phyloP scores from a whole-genome alignment of 768 basidiomycete genomes.

The Lactarius hatsudake region DNA sequence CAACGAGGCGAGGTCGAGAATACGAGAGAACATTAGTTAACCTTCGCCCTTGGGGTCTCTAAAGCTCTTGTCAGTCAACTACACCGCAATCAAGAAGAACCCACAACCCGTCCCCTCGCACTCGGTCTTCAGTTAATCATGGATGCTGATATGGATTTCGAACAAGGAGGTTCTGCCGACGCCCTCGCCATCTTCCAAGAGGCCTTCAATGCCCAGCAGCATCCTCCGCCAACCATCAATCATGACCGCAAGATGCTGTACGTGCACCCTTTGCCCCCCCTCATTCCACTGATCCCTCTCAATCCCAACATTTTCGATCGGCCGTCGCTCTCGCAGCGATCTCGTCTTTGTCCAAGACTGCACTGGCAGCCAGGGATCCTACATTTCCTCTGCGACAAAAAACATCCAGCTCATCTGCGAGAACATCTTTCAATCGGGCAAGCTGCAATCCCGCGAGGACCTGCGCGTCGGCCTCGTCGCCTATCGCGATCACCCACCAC shows the following conservation, averaged over 20 bases:
- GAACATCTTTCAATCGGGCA: constrained; percentile 91
- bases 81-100: constrained; percentile 10
- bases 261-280: constrained; percentile 34
- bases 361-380: constrained; percentile 87
- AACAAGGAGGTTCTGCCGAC: constrained; percentile 35
- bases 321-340: constrained; percentile 50
- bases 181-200: constrained; percentile 36
- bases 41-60: constrained; percentile 10
- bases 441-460: constrained; percentile 83
- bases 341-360: constrained; percentile 95
- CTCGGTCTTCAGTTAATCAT: constrained; percentile 40
- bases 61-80: not conserved
- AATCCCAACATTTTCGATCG: constrained; percentile 2
- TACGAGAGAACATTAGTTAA: constrained; percentile 14
- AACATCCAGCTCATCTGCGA: constrained; percentile 96
- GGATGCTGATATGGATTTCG: constrained; percentile 82
- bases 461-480: constrained; percentile 90
- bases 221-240: constrained; percentile 37
- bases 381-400: constrained; percentile 91
- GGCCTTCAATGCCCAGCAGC: constrained; percentile 35
- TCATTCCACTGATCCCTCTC: not conserved
- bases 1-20: constrained; percentile 27
- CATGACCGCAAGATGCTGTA: constrained; percentile 71
- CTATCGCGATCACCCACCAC: constrained; percentile 95
- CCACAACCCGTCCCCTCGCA: constrained; percentile 2